phyloP scores from a whole-genome alignment of 2,329 filamentous ascomycete species.

The Penicillium sp. region DNA sequence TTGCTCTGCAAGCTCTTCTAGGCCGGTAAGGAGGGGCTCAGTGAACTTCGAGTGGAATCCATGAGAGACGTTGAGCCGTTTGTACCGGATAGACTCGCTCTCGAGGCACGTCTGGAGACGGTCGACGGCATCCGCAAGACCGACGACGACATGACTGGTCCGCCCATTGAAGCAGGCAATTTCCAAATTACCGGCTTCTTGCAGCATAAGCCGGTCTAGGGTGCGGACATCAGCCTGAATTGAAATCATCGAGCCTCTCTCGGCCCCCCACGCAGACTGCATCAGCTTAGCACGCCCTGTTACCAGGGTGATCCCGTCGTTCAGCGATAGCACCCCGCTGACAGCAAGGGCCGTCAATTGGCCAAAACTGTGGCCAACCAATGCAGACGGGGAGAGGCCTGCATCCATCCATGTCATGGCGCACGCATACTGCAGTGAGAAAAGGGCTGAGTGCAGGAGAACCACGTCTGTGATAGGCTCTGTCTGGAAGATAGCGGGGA shows the following conservation, averaged over 20 bases:
- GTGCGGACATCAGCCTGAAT: slow-evolving; percentile 34
- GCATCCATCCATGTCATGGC: slow-evolving; percentile 45
- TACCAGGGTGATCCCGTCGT: slow-evolving; percentile 37
- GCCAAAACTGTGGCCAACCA: slow-evolving; percentile 48
- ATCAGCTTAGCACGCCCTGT: slow-evolving; percentile 38
- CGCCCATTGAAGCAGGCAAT: slow-evolving; percentile 20
- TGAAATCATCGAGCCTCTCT: slow-evolving; percentile 41
- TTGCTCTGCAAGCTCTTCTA: slow-evolving; percentile 24
- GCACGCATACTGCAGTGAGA: slow-evolving; percentile 45
- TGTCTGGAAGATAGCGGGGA: slow-evolving; percentile 36
- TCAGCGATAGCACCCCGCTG: slow-evolving; percentile 34
- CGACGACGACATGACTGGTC: background rate
- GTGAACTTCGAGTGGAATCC: slow-evolving; percentile 53
- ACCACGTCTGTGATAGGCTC: slow-evolving; percentile 25
- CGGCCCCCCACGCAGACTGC: slow-evolving; percentile 33
- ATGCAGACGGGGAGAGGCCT: slow-evolving; percentile 36
- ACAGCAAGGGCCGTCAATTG: slow-evolving; percentile 43
- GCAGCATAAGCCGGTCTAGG: background rate
- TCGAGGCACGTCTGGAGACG: background rate
- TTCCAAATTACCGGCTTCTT: background rate
- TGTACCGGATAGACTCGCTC: background rate
- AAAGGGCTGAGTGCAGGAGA: slow-evolving; percentile 43
- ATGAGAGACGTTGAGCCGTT: slow-evolving; percentile 48
- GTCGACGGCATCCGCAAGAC: background rate
- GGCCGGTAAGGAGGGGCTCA: slow-evolving; percentile 38